A percentile compares a stretch with the other conserved stretches of the same genome.
These are phyloP conservation scores for Cladosporium halotolerans DNA, from an alignment of 2,329 filamentous ascomycete species.

Conservation along the genomic window DNA sequence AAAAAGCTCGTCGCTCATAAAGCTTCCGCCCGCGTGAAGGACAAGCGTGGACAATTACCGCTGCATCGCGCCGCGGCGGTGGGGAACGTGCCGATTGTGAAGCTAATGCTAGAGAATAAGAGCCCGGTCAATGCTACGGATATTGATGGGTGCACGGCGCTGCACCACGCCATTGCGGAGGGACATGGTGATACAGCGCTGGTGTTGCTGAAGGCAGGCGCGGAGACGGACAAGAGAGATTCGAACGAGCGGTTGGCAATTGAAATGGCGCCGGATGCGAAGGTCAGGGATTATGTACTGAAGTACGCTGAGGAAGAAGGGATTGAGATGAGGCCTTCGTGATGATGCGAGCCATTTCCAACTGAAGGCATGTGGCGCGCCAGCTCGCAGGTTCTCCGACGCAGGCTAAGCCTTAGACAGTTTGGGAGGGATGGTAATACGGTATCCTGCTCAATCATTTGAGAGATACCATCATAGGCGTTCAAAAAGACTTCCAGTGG, in stretches of 20 bases:
- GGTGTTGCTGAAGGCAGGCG: constrained; percentile 74
- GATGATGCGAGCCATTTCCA: no score
- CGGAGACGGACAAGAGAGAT: constrained; percentile 73
- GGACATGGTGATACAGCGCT: constrained; percentile 75
- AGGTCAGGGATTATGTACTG: constrained; percentile 71
- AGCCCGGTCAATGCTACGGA: constrained; percentile 84
- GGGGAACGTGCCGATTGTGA: constrained; percentile 81
- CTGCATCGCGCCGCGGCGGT: constrained; percentile 87
- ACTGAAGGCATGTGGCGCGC: no score
- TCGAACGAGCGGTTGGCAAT: constrained; percentile 64
- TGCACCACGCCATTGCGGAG: constrained; percentile 80
- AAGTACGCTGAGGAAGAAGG: constrained; percentile 78
- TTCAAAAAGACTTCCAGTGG: no score
- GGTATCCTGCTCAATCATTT: no score
- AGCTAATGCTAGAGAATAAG: constrained; percentile 65
- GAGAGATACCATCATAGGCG: no score
- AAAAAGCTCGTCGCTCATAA: constrained; percentile 68
- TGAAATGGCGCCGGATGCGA: constrained; percentile 77
- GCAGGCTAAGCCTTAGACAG: no score
- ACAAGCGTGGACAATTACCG: constrained; percentile 81
- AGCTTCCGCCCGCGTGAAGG: constrained; percentile 72
- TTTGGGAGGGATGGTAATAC: no score
- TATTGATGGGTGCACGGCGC: constrained; percentile 72
- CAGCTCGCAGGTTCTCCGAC: no score
- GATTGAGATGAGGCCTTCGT: constrained; percentile 47